Base-by-base conservation (phyloP, 139 green algal genomes). In the Haematococcus sp. region DNA sequence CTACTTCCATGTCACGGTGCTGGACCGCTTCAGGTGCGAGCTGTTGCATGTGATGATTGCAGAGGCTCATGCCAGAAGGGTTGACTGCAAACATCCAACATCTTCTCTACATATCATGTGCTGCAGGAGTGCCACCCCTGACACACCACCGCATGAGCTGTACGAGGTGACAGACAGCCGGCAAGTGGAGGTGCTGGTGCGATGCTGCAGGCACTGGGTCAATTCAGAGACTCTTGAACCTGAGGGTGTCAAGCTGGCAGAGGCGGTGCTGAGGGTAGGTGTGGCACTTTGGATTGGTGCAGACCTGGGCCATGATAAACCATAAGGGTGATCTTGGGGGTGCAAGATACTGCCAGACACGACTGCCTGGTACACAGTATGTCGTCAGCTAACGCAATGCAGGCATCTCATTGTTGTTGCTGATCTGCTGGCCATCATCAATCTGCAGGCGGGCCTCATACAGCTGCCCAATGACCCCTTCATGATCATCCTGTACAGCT, bases 181-280 rank as follows among this genome's bases (percentile, higher is more conserved):
- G 33, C 61, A 81, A 68, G 81, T 87, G 54, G 82, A 87, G 82
- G 71, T 88, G 2, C 68, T 75, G 49, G 68, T 76, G 0, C 78
- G 82, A 19, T 78, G 72, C 35, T 82, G 68, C 67, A 71, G 82
- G 11, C 7, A n/a, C 7, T 75, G 69, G 69, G 31, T 77, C 20
- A 65, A 78, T 15, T 51, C 75, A 2, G 58, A 69, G 1, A 52
- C 9, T 3, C 27, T 73, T 2, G 70, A 78, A 23, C 58, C 71
- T 19, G 40, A 70, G 0, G 55, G 27, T 2, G 44, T 80, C 20
- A 2, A 70, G 67, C 75, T 80, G 31, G 59, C 69, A 17, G 60
- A 77, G 52, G 32, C 27, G 1, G 25, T 88, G 28, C 63, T 86
- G 27, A 85, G 83, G 83, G 83, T 75, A 30, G 13, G 63, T 5